These are phyloP conservation scores for Aspergillus novoparasiticus DNA, from an alignment of 2,329 filamentous ascomycete species.

Conservation along the genomic window DNA sequence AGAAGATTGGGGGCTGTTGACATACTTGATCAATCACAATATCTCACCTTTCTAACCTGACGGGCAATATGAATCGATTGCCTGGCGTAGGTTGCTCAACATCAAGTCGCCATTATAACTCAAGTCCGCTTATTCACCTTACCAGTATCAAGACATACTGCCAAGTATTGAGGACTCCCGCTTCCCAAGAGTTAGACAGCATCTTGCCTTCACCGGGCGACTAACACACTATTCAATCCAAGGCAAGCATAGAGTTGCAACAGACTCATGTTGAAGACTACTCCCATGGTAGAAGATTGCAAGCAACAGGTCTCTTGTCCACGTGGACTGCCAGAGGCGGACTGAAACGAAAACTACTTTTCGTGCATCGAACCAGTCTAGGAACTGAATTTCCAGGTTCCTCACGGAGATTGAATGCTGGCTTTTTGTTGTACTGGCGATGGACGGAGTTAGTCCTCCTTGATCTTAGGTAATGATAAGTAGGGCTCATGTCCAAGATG, in stretches of 20 bases:
- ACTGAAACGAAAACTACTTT: not conserved
- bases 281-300: too few species aligned
- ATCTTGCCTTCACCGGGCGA: too few species aligned
- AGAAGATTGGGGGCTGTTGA: not conserved
- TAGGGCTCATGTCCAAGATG: not conserved
- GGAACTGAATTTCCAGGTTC: not conserved
- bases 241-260: too few species aligned
- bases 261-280: too few species aligned
- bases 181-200: too few species aligned
- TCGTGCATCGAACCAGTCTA: not conserved
- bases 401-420: not conserved
- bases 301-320: too few species aligned
- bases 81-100: too few species aligned
- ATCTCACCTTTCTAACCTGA: not conserved
- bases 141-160: too few species aligned
- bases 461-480: not conserved
- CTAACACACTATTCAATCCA: too few species aligned
- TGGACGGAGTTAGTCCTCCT: not conserved
- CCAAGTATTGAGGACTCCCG: too few species aligned
- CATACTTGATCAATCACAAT: not conserved
- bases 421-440: not conserved
- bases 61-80: not conserved
- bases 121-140: too few species aligned
- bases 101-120: too few species aligned
- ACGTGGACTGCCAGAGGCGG: not conserved